Base-by-base conservation (phyloP, 2,329 filamentous ascomycete genomes). In the Plectosphaerella sp. region DNA sequence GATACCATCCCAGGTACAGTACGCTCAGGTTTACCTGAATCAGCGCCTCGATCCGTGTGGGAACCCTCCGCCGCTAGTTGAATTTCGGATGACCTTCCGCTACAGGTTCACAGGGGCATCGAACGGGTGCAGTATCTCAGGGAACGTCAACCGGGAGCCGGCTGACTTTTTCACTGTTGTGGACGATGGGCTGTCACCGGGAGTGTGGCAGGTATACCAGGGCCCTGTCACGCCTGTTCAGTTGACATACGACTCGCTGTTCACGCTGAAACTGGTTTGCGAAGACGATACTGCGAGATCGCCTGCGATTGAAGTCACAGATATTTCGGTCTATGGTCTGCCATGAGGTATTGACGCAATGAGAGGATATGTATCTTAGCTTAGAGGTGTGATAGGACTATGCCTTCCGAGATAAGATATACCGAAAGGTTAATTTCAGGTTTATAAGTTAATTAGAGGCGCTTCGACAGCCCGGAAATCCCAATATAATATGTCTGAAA, bases 21-120 rank as follows among this genome's bases (percentile, higher is more conserved):
- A n/a, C n/a, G 42, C 54, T 7, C 54, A 56, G 37, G 54, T 56
- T 2, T 53, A 52, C 18, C 49, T 56, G 11, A 56, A 56, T 49
- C 49, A 56, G 24, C 37, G 50, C 15, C 20, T 56, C 8, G 51
- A 51, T 3, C 36, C 16, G 9, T 56, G 54, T 22, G 48, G 51
- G 3, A 33, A 52, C 43, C 54, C 54, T 12, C 54, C 54, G 33
- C 54, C 54, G 14, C 25, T 42, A 11, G 54, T 56, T 22, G 51
- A 50, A 2, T 10, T 56, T 35, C 47, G 47, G 41, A 33, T 53
- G 36, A 42, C 42, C 33, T 53, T 56, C 49, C 36, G 41, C 20
- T 52, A 53, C 42, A 49, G 53, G 28, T 56, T 53, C 41, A 53
- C 51, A 16, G 51, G 54, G 18, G 33, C 16, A 5, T 56, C 54